Conservation (phyloP, 2,329 filamentous ascomycete genomes). For the Colletotrichum lupini region DNA sequence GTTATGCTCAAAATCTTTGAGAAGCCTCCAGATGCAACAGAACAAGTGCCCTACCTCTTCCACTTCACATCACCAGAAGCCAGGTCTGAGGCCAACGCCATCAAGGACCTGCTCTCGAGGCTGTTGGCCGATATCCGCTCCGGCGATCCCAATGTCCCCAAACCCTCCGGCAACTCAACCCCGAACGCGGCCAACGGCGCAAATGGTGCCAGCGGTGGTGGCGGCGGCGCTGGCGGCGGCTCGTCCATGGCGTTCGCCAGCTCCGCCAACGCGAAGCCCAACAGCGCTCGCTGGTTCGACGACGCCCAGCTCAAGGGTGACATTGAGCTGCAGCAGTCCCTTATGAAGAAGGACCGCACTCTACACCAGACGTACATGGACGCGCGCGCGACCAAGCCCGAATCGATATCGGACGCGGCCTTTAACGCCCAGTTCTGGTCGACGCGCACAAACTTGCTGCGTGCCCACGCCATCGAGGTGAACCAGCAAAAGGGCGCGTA, state of each 20-base stretch:
- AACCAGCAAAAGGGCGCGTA: slow-evolving; percentile 90
- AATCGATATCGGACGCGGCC: slow-evolving; percentile 80
- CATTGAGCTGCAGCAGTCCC: slow-evolving; percentile 84
- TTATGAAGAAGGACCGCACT: slow-evolving; percentile 82
- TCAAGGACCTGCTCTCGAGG: slow-evolving; percentile 84
- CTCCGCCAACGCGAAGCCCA: slow-evolving; percentile 67
- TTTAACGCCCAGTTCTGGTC: slow-evolving; percentile 98
- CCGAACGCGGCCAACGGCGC: slow-evolving; percentile 41
- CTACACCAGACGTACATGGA: slow-evolving; percentile 90
- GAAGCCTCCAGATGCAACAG: slow-evolving; percentile 67
- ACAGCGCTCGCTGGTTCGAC: slow-evolving; percentile 78
- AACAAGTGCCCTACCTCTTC: slow-evolving; percentile 82
- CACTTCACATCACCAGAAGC: slow-evolving; percentile 87
- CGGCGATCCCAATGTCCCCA: slow-evolving; percentile 62
- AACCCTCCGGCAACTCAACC: slow-evolving; percentile 52
- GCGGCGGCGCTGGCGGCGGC: slow-evolving; percentile 43
- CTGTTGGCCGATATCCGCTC: slow-evolving; percentile 78
- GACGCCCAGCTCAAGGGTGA: slow-evolving; percentile 82
- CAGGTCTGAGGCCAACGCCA: slow-evolving; percentile 83
- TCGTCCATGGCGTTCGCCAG: slow-evolving; percentile 82
- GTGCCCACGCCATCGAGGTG: slow-evolving; percentile 89
- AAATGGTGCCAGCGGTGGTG: slow-evolving; percentile 6
- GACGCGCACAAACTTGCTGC: slow-evolving; percentile 83
- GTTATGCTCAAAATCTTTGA: slow-evolving; percentile 95
- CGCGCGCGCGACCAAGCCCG: slow-evolving; percentile 83